Base-by-base conservation (phyloP, 164 flowering plant genomes). In the Taxillus chinensis region DNA sequence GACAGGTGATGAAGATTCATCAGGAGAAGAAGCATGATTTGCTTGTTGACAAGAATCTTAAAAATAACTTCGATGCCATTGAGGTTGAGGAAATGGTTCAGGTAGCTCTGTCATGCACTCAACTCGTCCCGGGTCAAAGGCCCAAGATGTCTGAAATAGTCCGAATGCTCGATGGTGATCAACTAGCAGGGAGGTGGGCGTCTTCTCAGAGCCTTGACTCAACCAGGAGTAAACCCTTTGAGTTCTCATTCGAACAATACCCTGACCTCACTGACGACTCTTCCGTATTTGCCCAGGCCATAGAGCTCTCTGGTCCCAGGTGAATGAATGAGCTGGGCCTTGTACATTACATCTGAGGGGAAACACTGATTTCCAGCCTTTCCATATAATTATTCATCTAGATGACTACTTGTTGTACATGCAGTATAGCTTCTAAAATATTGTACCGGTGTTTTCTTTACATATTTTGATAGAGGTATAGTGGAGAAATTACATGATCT, bases 251-350 rank as follows among this genome's bases (percentile, higher is more conserved):
- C 27, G 58, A 55, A 8, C 7, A 38, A 17, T 55, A 55, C 58
- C 16, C 58, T 38, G 58, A 55, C 13, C 58, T 55, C 13, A 55
- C 58, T 3, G 58, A 55, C 38, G 58, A 55, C 38, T 55, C 8
- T 3, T 38, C 38, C 5, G 7, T 55, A 38, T 38, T 55, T 38
- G 27, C 16, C 16, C 58, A 55, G 13, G 58, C 58, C 13, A 55
- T 55, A 3, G 58, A 55, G 58, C 58, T 55, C 58, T 55, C 58
- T 38, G 58, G 58, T 6, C 58, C 58, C 58, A 55, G 58, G 58
- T 55, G 58, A 55, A 43, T 43, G 10, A 43, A 27, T 27, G 27
- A 27, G 27, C 2, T 27, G 27, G 27, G 1, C 0, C 0, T 27
- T 0, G 27, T 2, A 27, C 27, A 27, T 27, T 27, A 27, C 27